A percentile compares a stretch with the other conserved stretches of the same genome.
These are phyloP conservation scores for Paraphaeosphaeria minitans DNA, from an alignment of 2,329 filamentous ascomycete species.

Conservation along the genomic window DNA sequence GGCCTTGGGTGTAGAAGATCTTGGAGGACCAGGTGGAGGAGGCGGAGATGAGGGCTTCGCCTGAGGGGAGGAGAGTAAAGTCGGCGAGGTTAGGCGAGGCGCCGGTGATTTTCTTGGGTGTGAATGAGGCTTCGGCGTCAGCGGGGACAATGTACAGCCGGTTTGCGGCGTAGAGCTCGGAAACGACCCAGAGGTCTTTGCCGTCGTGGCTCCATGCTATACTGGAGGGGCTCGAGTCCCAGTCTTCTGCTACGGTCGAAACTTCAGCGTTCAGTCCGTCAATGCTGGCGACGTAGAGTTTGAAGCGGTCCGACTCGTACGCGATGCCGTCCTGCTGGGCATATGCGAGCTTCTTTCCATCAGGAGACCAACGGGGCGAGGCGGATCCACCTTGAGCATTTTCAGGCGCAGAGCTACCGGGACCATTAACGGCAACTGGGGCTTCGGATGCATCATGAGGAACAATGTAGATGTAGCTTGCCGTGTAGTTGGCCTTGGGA, in stretches of 20 bases:
- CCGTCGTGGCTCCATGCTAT: constrained; percentile 39
- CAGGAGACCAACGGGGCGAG: constrained; percentile 73
- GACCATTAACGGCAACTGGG: constrained; percentile 40
- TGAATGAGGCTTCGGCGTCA: constrained; percentile 58
- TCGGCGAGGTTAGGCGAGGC: constrained; percentile 41
- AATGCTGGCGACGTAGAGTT: constrained; percentile 48
- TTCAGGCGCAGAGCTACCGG: constrained; percentile 34
- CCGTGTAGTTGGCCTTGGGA: constrained; percentile 76
- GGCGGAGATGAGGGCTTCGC: constrained; percentile 54
- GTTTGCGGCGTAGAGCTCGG: constrained; percentile 37
- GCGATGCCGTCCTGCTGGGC: constrained; percentile 68
- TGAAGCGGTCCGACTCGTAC: constrained; percentile 80
- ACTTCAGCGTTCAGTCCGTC: constrained; percentile 35
- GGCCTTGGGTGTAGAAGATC: constrained; percentile 38
- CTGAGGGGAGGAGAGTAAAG: constrained; percentile 63
- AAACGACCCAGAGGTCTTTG: constrained; percentile 38
- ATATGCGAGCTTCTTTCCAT: constrained; percentile 74
- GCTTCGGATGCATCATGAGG: constrained; percentile 65
- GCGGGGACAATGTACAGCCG: constrained; percentile 66
- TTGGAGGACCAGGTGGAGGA: constrained; percentile 39
- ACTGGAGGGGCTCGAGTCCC: constrained; percentile 40
- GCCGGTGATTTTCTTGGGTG: constrained; percentile 51
- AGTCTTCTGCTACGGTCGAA: constrained; percentile 37
- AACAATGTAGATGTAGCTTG: constrained; percentile 79
- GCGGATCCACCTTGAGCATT: constrained; percentile 66